Evolutionary conservation across 2,329 filamentous ascomycete species (phyloP).

Genomic region (Alternaria tenuissima): DNA sequence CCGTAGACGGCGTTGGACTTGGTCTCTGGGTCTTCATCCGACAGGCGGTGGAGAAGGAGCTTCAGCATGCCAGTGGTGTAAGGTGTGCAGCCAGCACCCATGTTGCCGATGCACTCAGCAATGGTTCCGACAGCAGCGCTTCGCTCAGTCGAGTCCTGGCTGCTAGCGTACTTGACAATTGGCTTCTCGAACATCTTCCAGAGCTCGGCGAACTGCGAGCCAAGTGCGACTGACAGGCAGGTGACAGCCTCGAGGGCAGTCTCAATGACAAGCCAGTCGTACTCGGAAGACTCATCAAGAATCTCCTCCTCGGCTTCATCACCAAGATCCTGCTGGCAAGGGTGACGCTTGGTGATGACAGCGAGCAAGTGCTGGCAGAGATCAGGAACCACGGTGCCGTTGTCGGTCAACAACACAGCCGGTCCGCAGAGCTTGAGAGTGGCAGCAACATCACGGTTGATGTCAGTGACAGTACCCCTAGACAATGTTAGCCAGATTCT

Average conservation of each 20-base stretch:
- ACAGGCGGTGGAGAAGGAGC: constrained; percentile 83
- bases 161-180: constrained; percentile 85
- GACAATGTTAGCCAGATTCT: constrained; percentile 27
- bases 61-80: constrained; percentile 81
- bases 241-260: constrained; percentile 91
- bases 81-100: constrained; percentile 80
- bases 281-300: constrained; percentile 82
- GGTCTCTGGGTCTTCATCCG: constrained; percentile 88
- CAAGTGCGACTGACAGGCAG: constrained; percentile 82
- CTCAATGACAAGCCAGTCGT: constrained; percentile 97
- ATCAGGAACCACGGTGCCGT: constrained; percentile 71
- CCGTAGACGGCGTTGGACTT: constrained; percentile 97
- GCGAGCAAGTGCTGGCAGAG: constrained; percentile 77
- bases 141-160: constrained; percentile 85
- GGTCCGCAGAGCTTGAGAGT: constrained; percentile 92
- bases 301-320: constrained; percentile 76
- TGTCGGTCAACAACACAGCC: constrained; percentile 77
- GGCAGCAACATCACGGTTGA: constrained; percentile 91
- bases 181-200: constrained; percentile 98
- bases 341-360: constrained; percentile 88
- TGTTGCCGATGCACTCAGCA: constrained; percentile 87
- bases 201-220: constrained; percentile 80
- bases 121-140: constrained; percentile 90
- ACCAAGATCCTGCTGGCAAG: constrained; percentile 89
- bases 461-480: constrained; percentile 88